A percentile compares a stretch with the other conserved stretches of the same genome.
Conservation (phyloP, 345 rosid genomes). For the Passiflora organensis region DNA sequence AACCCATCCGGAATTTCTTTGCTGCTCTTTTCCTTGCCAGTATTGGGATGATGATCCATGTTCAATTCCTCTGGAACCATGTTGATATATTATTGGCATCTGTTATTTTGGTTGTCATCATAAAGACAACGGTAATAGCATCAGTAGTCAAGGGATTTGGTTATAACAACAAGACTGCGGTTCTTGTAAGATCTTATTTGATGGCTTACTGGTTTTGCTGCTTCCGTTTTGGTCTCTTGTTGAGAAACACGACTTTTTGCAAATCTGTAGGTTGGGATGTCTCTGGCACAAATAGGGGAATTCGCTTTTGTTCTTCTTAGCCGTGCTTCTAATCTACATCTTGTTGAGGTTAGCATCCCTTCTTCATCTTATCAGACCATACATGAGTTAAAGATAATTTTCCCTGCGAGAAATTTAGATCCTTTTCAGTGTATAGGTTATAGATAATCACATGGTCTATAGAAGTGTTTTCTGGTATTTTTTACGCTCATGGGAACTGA, state of each 20-base stretch:
- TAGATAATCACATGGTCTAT: too few relatives aligned
- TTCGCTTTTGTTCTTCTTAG: conserved; percentile 95
- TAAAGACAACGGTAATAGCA: conserved; percentile 63
- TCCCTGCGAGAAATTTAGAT: neutral
- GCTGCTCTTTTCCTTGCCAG: conserved; percentile 94
- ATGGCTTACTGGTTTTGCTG: neutral
- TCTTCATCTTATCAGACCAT: neutral
- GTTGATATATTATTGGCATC: conserved; percentile 84
- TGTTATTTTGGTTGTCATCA: conserved; percentile 66
- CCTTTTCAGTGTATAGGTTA: neutral
- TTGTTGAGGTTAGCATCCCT: conserved; percentile 67
- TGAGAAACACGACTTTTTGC: neutral
- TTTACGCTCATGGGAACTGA: neutral
- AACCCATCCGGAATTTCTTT: conserved; percentile 89
- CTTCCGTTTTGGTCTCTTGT: neutral
- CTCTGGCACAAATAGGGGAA: conserved; percentile 96
- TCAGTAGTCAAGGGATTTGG: conserved; percentile 78
- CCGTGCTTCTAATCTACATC: conserved; percentile 94
- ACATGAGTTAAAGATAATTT: neutral
- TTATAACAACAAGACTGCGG: conserved; percentile 78
- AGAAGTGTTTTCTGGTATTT: too few relatives aligned
- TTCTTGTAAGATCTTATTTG: conserved; percentile 56
- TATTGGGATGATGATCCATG: conserved; percentile 85
- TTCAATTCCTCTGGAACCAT: conserved; percentile 91
- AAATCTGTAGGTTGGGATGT: conserved; percentile 71